Conservation (phyloP, 2,329 filamentous ascomycete genomes). For the Cordyceps militaris region DNA sequence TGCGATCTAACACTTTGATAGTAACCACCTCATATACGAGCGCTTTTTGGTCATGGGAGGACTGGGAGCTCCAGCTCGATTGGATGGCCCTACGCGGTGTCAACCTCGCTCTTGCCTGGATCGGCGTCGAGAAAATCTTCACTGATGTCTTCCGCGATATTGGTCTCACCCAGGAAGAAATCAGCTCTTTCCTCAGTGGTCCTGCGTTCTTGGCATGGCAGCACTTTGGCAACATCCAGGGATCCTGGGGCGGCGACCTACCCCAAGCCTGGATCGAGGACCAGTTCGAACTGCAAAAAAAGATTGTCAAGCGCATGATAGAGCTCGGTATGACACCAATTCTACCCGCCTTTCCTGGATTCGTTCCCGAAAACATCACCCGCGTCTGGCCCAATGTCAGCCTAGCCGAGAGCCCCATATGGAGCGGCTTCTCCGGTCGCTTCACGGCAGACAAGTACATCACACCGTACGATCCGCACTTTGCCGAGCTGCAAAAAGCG, state of each 20-base stretch:
- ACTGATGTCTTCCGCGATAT: constrained; percentile 40
- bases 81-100: constrained; percentile 46
- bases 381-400: constrained; percentile 34
- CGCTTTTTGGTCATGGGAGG: constrained; percentile 45
- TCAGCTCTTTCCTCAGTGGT: constrained; percentile 39
- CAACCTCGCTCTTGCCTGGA: constrained; percentile 45
- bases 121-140: constrained; percentile 43
- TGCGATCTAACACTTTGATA: constrained; percentile 10
- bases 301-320: constrained; percentile 42
- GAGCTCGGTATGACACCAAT: constrained; percentile 47
- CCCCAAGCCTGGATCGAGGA: constrained; percentile 38
- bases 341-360: constrained; percentile 43
- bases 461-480: constrained; percentile 37
- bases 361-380: constrained; percentile 37
- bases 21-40: constrained; percentile 46
- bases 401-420: constrained; percentile 36
- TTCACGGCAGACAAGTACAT: constrained; percentile 43
- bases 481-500: constrained; percentile 34
- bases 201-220: constrained; percentile 48
- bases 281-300: constrained; percentile 41
- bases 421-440: constrained; percentile 32
- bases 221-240: constrained; percentile 47
- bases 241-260: constrained; percentile 39
- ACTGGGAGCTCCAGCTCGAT: constrained; percentile 46
- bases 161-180: constrained; percentile 37